phyloP scores from a whole-genome alignment of 768 basidiomycete genomes.

The Cyclocybe aegerita region DNA sequence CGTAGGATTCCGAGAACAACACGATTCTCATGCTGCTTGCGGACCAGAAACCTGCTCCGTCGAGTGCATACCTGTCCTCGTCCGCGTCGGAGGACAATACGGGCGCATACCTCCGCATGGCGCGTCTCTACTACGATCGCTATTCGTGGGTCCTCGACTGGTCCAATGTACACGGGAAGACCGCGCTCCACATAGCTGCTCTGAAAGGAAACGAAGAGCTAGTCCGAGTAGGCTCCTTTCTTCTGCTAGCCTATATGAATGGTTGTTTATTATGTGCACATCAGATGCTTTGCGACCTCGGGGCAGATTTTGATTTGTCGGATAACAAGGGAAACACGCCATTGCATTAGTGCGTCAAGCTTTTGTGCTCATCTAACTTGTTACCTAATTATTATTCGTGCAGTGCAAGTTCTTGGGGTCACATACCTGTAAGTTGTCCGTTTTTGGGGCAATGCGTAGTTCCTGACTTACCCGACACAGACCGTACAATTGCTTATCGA shows the following conservation, averaged over 20 bases:
- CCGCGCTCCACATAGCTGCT: constrained; percentile 85
- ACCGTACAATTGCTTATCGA: constrained; percentile 87
- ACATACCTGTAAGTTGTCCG: constrained; percentile 60
- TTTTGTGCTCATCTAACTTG: constrained; percentile 2
- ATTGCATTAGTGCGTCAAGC: constrained; percentile 77
- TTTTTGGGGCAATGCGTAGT: constrained; percentile 2
- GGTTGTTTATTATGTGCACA: constrained; percentile 11
- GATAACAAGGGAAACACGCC: constrained; percentile 93
- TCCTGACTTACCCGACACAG: constrained; percentile 30
- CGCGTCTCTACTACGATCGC: constrained; percentile 80
- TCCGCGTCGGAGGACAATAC: constrained; percentile 60
- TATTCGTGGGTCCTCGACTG: constrained; percentile 89
- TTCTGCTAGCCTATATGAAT: background rate
- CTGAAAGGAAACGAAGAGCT: constrained; percentile 89
- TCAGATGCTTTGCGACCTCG: constrained; percentile 89
- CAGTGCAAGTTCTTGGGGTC: constrained; percentile 88
- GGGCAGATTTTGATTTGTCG: constrained; percentile 85
- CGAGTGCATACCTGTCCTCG: constrained; percentile 44
- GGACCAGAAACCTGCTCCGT: constrained; percentile 61
- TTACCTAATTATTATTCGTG: constrained; percentile 8
- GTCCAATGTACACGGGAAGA: constrained; percentile 89
- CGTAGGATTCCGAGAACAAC: constrained; percentile 87
- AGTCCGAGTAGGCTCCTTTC: constrained; percentile 60
- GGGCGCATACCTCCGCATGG: constrained; percentile 82
- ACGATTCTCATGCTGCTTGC: constrained; percentile 94